Percentiles rank a stretch among this genome's conserved stretches.
Conservation (phyloP, 495 filamentous ascomycete genomes). For the Venustampulla echinocandica region DNA sequence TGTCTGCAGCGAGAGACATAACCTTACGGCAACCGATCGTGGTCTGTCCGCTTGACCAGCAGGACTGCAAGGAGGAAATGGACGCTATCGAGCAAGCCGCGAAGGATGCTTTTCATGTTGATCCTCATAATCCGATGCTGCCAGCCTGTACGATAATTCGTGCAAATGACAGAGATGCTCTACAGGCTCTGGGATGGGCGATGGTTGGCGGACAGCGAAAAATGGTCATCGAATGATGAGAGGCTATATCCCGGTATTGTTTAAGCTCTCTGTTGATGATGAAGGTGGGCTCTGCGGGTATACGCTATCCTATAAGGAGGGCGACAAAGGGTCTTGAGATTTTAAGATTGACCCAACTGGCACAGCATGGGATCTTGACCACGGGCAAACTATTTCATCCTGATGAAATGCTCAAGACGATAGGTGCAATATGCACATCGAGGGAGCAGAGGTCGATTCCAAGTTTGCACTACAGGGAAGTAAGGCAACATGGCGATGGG, state of each 20-base stretch:
- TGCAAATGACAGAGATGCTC: conserved; percentile 64
- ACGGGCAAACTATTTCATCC: no score
- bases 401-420: no score
- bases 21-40: conserved; percentile 86
- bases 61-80: conserved; percentile 96
- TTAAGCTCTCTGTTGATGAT: no score
- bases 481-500: no score
- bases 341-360: no score
- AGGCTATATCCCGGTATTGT: not conserved
- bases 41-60: conserved; percentile 90
- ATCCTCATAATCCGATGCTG: conserved; percentile 80
- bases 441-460: no score
- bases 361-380: no score
- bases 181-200: conserved; percentile 71
- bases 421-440: no score
- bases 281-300: not conserved
- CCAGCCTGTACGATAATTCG: conserved; percentile 75
- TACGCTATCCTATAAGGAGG: no score
- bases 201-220: conserved; percentile 82
- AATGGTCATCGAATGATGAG: conserved; percentile 74
- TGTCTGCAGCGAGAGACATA: conserved; percentile 88
- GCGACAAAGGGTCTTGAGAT: no score
- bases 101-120: conserved; percentile 79
- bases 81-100: conserved; percentile 93
- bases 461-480: no score